Percentiles rank a stretch among this genome's conserved stretches.
Evolutionary conservation across 768 basidiomycete genomes (phyloP).

Genomic region (Boletus rubropictus): DNA sequence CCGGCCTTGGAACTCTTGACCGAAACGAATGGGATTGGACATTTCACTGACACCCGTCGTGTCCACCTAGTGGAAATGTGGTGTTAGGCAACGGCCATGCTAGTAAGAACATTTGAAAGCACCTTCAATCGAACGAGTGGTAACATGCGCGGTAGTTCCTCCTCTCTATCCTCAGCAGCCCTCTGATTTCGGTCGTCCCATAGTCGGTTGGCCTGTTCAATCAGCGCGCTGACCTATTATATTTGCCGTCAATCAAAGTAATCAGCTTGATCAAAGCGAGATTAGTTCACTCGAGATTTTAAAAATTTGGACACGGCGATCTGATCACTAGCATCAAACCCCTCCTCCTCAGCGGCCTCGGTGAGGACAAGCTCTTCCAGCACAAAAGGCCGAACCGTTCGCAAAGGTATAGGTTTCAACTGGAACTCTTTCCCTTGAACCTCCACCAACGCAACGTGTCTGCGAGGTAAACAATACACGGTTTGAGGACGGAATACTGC

Average conservation of each 20-base stretch:
- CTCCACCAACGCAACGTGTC: constrained; percentile 86
- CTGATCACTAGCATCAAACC: constrained; percentile 72
- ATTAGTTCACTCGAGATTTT: constrained; percentile 50
- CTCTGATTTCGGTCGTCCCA: constrained; percentile 24
- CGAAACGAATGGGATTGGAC: constrained; percentile 94
- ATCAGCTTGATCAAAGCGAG: background rate
- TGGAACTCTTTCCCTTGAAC: constrained; percentile 87
- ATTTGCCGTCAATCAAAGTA: constrained; percentile 1
- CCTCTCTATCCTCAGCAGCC: constrained; percentile 58
- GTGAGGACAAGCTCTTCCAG: constrained; percentile 72
- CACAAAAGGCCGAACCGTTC: constrained; percentile 92
- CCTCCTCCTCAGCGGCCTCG: constrained; percentile 75
- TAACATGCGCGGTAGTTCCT: constrained; percentile 63
- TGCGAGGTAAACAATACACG: constrained; percentile 27
- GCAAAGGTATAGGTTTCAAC: constrained; percentile 77
- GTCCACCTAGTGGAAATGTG: constrained; percentile 55
- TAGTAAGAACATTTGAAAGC: background rate
- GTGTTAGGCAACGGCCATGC: background rate
- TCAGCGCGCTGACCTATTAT: constrained; percentile 67
- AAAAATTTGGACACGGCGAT: constrained; percentile 80
- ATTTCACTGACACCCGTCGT: constrained; percentile 87
- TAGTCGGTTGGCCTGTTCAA: constrained; percentile 60
- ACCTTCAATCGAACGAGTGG: constrained; percentile 86
- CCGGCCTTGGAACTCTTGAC: constrained; percentile 86
- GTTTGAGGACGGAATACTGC: background rate